Conservation (phyloP, 805 yeast genomes). For the Wickerhamiella kazuoi region DNA sequence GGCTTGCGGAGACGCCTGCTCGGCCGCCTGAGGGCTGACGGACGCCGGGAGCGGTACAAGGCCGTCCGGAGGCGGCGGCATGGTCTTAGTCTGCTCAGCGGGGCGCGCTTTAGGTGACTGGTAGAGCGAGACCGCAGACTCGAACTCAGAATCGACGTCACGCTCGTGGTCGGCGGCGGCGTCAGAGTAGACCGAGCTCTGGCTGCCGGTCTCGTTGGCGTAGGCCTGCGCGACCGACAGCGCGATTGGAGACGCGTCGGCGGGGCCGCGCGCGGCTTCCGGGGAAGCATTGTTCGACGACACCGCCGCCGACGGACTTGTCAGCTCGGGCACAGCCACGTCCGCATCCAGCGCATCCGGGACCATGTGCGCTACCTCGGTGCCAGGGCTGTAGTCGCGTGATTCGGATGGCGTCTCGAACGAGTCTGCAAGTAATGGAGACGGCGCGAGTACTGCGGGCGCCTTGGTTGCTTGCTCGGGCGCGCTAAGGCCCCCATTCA, state of each 20-base stretch:
- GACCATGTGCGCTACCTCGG: not conserved
- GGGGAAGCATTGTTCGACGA: too few species aligned
- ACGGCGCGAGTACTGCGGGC: not conserved
- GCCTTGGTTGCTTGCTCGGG: too few species aligned
- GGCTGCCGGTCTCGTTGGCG: not conserved
- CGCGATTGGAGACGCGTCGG: too few species aligned
- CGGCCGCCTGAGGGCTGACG: not conserved
- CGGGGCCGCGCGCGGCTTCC: too few species aligned
- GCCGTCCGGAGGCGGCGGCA: not conserved
- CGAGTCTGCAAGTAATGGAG: not conserved
- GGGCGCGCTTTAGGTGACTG: not conserved
- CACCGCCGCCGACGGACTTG: too few species aligned
- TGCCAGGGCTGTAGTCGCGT: not conserved
- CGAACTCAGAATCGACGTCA: slow-evolving; percentile 5
- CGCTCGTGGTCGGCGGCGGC: too few species aligned
- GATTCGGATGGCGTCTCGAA: not conserved
- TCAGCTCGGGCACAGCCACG: not conserved
- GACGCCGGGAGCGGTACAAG: not conserved
- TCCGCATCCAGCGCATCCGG: not conserved
- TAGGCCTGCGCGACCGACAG: too few species aligned
- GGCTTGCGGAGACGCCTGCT: too few species aligned
- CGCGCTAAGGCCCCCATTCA: too few species aligned
- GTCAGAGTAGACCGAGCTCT: slow-evolving; percentile 12
- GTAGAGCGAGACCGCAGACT: not conserved
- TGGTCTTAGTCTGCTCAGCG: not conserved